A percentile compares a stretch with the other conserved stretches of the same genome.
Conservation (phyloP, 441 rosid genomes). For the Codiaeum variegatum region DNA sequence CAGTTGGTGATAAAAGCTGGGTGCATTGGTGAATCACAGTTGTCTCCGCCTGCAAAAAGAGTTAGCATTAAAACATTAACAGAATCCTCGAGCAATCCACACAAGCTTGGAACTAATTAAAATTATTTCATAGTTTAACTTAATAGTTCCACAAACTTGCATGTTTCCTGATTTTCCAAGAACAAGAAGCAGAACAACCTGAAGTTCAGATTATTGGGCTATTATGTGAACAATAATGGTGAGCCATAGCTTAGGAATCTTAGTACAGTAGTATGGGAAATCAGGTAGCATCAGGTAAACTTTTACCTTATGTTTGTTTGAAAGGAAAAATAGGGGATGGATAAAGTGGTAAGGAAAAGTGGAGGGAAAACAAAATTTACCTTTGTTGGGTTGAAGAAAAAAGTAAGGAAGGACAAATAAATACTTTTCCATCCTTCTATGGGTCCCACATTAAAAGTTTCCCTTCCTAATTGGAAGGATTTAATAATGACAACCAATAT, state of each 20-base stretch:
- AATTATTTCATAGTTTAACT: neutral
- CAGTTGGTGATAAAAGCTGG: conserved; percentile 82
- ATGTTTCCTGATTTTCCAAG: neutral
- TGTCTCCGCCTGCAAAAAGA: conserved; percentile 62
- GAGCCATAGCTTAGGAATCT: neutral
- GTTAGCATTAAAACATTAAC: conserved; percentile 10
- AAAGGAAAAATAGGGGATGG: too few relatives aligned
- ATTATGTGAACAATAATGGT: neutral
- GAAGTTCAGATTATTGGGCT: neutral
- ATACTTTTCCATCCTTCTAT: too few relatives aligned
- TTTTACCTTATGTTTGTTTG: too few relatives aligned
- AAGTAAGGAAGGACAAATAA: too few relatives aligned
- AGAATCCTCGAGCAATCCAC: conserved; percentile 18
- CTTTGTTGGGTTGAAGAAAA: too few relatives aligned
- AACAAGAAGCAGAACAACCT: neutral
- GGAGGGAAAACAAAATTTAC: too few relatives aligned
- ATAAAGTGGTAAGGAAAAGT: too few relatives aligned
- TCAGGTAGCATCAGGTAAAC: neutral
- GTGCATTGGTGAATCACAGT: conserved; percentile 89
- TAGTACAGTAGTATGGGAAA: neutral
- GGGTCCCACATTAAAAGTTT: too few relatives aligned
- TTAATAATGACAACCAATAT: too few relatives aligned
- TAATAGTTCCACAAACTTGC: neutral
- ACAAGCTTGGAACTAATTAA: neutral
- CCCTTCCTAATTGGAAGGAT: too few relatives aligned